phyloP scores from a whole-genome alignment of 768 basidiomycete species.

The Erythrobasidium yunnanense region DNA sequence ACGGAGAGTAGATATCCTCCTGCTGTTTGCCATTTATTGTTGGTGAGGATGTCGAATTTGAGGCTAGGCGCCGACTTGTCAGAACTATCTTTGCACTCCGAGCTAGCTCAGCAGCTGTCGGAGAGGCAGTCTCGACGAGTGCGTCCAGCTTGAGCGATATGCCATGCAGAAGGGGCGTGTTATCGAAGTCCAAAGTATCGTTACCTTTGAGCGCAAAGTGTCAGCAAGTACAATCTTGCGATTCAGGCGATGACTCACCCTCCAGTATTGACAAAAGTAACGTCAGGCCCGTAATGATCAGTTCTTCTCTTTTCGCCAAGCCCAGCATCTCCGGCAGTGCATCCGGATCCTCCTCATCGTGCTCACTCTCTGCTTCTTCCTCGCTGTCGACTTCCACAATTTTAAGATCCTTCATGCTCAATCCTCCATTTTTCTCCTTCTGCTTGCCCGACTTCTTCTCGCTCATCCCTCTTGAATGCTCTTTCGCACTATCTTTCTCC shows the following conservation, averaged over 20 bases:
- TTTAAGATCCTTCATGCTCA: conserved; percentile 29
- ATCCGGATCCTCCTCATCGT: conserved; percentile 37
- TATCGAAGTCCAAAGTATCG: conserved; percentile 39
- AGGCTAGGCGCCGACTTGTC: conserved; percentile 52
- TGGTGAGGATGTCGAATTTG: conserved; percentile 39
- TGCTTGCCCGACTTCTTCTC: neutral
- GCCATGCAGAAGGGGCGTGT: conserved; percentile 56
- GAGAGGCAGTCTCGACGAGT: conserved; percentile 47
- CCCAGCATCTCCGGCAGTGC: conserved; percentile 50
- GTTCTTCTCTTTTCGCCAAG: conserved; percentile 51
- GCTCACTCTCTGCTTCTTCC: conserved; percentile 41
- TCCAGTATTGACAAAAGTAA: conserved; percentile 74
- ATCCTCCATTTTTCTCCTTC: conserved; percentile 27
- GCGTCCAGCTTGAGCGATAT: conserved; percentile 59
- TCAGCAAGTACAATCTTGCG: too few relatives aligned
- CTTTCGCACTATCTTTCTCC: conserved; percentile 26
- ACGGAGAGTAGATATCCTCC: conserved; percentile 42
- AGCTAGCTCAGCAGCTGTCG: conserved; percentile 52
- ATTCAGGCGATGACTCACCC: conserved; percentile 48
- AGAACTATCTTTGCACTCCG: conserved; percentile 74
- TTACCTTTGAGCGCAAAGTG: conserved; percentile 35
- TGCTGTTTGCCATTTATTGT: conserved; percentile 33
- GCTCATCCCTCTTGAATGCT: conserved; percentile 11
- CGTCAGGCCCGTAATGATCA: conserved; percentile 66
- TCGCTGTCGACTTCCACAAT: conserved; percentile 43